Conservation (phyloP, 1,139 yeast genomes). For the Meyerozyma athensensis region DNA sequence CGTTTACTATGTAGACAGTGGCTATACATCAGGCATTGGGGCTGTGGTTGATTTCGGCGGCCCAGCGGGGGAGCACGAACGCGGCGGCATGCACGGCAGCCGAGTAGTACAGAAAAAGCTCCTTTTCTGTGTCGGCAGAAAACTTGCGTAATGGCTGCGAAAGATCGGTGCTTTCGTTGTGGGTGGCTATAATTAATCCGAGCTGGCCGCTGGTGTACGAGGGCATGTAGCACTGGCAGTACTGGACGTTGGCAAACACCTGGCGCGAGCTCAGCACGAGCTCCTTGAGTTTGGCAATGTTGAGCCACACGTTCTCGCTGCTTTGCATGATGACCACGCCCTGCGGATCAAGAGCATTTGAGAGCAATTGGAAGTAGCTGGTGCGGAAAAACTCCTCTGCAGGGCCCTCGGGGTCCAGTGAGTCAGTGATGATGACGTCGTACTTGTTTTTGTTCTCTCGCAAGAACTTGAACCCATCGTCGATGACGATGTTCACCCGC, state of each 20-base stretch:
- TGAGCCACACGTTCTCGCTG: constrained; percentile 89
- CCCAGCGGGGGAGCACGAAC: constrained; percentile 88
- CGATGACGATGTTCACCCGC: constrained; percentile 67
- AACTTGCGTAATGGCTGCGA: constrained; percentile 49
- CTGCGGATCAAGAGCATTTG: constrained; percentile 60
- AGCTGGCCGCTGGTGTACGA: constrained; percentile 96
- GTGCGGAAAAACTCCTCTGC: constrained; percentile 90
- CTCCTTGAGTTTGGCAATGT: constrained; percentile 58
- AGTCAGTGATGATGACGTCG: constrained; percentile 91
- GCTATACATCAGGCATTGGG: no score
- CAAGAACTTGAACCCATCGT: constrained; percentile 86
- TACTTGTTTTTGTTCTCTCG: constrained; percentile 43
- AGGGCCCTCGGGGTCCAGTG: constrained; percentile 98
- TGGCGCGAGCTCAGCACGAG: constrained; percentile 55
- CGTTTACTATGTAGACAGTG: no score
- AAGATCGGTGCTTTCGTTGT: constrained; percentile 48
- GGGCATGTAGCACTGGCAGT: constrained; percentile 87
- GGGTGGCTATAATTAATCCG: constrained; percentile 80
- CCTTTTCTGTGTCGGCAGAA: constrained; percentile 42
- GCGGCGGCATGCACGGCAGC: constrained; percentile 68
- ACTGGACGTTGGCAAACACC: constrained; percentile 78
- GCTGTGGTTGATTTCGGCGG: constrained; percentile 29
- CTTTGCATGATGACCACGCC: constrained; percentile 92
- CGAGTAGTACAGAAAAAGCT: constrained; percentile 68
- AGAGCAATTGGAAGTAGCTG: constrained; percentile 69